phyloP scores from a whole-genome alignment of 495 filamentous ascomycete genomes.

The Aspergillus taichungensis region DNA sequence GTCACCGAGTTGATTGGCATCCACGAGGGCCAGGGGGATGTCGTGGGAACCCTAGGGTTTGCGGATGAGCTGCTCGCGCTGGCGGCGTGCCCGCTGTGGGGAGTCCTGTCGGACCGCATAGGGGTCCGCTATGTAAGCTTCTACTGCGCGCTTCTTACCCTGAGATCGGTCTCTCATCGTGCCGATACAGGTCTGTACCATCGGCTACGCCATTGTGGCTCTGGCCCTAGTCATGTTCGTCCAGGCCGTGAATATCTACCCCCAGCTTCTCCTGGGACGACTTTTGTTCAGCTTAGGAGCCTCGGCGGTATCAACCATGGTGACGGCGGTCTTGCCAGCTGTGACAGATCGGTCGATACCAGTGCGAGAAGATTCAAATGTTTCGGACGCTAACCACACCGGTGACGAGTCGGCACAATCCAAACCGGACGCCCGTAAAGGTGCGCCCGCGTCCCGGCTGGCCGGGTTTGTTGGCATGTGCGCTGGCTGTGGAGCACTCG shows the following conservation, averaged over 20 bases:
- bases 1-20: slow-evolving; percentile 83
- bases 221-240: slow-evolving; percentile 71
- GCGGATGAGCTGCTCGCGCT: slow-evolving; percentile 90
- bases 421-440: slow-evolving; percentile 4
- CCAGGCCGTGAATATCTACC: slow-evolving; percentile 79
- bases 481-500: slow-evolving; percentile 82
- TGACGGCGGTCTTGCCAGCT: slow-evolving; percentile 85
- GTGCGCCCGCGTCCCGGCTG: slow-evolving; percentile 49
- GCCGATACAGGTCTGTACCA: slow-evolving; percentile 51
- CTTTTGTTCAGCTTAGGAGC: slow-evolving; percentile 85
- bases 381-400: slow-evolving; percentile 47
- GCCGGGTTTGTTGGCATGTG: slow-evolving; percentile 88
- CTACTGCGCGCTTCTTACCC: not conserved
- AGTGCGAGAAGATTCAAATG: slow-evolving; percentile 4
- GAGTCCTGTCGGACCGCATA: slow-evolving; percentile 77
- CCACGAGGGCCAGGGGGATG: slow-evolving; percentile 68
- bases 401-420: slow-evolving; percentile 50
- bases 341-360: slow-evolving; percentile 48
- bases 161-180: not conserved
- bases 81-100: slow-evolving; percentile 87
- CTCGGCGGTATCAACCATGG: slow-evolving; percentile 92
- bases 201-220: slow-evolving; percentile 74
- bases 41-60: slow-evolving; percentile 90
- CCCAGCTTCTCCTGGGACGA: slow-evolving; percentile 76
- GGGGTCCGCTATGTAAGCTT: slow-evolving; percentile 61